Evolutionary conservation across 345 rosid species (phyloP), one percentile per base, ranked within the genome.

Genomic region (Lepidium aucheri): DNA sequence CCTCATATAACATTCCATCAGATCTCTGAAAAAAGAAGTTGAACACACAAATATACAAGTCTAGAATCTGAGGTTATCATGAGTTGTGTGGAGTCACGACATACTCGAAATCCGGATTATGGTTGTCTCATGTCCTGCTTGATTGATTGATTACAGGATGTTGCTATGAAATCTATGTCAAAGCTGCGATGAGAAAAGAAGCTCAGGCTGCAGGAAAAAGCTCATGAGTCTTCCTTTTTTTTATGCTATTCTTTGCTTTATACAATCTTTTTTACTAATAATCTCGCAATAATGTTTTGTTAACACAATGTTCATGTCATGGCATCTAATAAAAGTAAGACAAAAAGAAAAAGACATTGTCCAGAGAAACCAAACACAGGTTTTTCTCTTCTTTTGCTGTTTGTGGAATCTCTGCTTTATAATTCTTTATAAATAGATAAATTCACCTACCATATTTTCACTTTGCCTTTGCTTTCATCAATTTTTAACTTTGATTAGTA

Each of bases 81-180:
- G n/a, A n/a, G n/a, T n/a, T n/a, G n/a, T n/a, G n/a, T n/a, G 42
- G 51, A 49, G 13, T 40, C 28, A 14, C 43, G 5, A 53, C 16
- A 24, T 13, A 44, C 13, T 18, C 30, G 41, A 9, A 68, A 4
- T 38, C 40, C 3, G 16, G 28, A 36, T 36, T 56, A 38, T 56
- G 39, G 11, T 55, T 22, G 33, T 67, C 55, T 36, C 7, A 35
- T 50, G 18, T 50, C 52, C 20, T 33, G 45, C 17, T 56, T 56
- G 0, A 5, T 9, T 38, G 33, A 30, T 7, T 15, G 30, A 4
- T 53, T 54, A 68, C 85, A 88, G 89, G 95, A 26, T 90, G 89
- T 73, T 85, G 92, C 86, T 90, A 85, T 77, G 95, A 88, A 74
- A 84, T 88, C 56, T 88, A 82, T 69, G 95, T 80, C 67, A 84